These are phyloP conservation scores for Lycium ferocissimum DNA, from an alignment of 257 asterid genomes.

Conservation along the genomic window DNA sequence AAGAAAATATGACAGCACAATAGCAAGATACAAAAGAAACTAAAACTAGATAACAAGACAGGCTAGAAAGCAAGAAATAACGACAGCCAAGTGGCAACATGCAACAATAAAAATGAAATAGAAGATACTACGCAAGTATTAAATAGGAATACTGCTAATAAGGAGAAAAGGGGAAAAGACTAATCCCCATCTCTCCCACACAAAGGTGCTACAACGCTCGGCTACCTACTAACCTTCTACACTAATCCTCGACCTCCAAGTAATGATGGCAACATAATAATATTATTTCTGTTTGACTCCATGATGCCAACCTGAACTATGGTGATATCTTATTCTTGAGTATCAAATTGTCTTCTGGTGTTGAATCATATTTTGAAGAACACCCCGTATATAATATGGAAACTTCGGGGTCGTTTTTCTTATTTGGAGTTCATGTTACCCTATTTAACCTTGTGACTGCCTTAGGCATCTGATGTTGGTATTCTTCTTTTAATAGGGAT, in stretches of 20 bases:
- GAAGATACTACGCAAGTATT: no score
- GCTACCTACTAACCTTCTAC: no score
- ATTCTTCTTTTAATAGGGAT: constrained; percentile 29
- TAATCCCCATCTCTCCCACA: no score
- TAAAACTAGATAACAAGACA: no score
- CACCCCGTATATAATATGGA: neutral
- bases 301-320: neutral
- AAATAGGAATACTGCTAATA: no score
- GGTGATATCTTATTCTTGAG: constrained; percentile 25
- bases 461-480: constrained; percentile 17
- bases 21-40: no score
- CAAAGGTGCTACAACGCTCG: no score
- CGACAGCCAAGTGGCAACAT: no score
- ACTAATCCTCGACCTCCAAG: neutral
- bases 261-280: neutral
- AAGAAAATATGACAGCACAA: no score
- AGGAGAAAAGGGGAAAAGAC: no score
- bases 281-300: constrained; percentile 4
- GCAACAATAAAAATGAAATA: no score
- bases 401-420: neutral
- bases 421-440: neutral
- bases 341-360: neutral
- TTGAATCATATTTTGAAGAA: constrained; percentile 14
- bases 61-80: no score
- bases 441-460: neutral